Conservation (phyloP, 345 rosid genomes). For the Murraya koenigii region DNA sequence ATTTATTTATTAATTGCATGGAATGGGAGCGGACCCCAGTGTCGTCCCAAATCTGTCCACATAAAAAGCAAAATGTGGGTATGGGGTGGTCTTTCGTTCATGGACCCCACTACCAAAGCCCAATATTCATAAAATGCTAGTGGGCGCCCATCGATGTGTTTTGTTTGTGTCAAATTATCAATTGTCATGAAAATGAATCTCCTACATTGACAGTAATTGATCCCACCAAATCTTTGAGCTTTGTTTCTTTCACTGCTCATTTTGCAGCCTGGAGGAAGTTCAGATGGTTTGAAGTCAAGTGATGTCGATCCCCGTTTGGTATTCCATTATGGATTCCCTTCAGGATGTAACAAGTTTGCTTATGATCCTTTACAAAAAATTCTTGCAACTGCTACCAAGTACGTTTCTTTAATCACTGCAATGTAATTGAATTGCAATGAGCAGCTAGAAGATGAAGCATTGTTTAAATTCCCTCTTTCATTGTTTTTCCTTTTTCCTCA, state of each 20-base stretch:
- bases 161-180: no score
- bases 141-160: no score
- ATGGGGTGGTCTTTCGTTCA: no score
- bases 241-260: neutral
- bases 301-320: constrained; percentile 77
- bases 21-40: neutral
- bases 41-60: neutral
- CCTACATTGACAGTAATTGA: no score
- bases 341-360: constrained; percentile 63
- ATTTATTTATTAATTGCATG: neutral
- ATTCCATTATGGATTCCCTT: constrained; percentile 84
- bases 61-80: neutral
- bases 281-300: constrained; percentile 56
- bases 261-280: constrained; percentile 61
- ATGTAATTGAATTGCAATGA: neutral
- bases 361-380: constrained; percentile 64
- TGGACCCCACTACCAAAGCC: constrained; percentile 18
- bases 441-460: neutral
- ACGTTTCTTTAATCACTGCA: constrained; percentile 10
- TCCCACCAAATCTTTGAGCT: neutral
- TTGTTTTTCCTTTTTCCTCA: constrained; percentile 19
- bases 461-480: neutral
- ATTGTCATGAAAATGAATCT: no score
- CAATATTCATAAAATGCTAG: neutral
- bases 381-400: constrained; percentile 78